Evolutionary conservation across 1,284 basidiomycete genomes (phyloP).

Genomic region (Coniferiporia sulphurascens): DNA sequence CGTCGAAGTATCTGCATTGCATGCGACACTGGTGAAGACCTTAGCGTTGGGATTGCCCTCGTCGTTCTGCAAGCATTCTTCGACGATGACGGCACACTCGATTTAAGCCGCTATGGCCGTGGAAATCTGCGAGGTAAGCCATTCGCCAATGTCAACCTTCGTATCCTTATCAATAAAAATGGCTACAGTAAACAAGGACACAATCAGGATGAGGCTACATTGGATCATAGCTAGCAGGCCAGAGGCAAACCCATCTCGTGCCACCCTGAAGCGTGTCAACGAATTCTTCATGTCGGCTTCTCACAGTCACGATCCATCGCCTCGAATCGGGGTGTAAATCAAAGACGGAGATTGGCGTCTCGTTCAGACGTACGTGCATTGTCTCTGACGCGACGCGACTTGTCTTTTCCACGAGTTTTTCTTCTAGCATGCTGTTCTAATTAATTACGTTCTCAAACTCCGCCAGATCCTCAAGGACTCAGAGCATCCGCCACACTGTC

Average conservation of each 20-base stretch:
- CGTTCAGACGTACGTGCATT: too few relatives aligned
- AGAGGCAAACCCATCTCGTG: slow-evolving; percentile 67
- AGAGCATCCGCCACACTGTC: too few relatives aligned
- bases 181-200: slow-evolving; percentile 43
- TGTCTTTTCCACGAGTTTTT: too few relatives aligned
- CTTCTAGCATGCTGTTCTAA: too few relatives aligned
- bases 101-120: slow-evolving; percentile 18
- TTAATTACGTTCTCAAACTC: too few relatives aligned
- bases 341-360: too few relatives aligned
- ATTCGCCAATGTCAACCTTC: slow-evolving; percentile 7
- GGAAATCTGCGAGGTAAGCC: slow-evolving; percentile 2
- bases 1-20: slow-evolving; percentile 44
- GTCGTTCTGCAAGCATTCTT: slow-evolving; percentile 57
- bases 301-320: background rate
- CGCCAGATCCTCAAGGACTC: too few relatives aligned
- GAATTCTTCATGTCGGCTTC: slow-evolving; percentile 57
- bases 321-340: too few relatives aligned
- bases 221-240: slow-evolving; percentile 78
- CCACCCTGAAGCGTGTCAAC: slow-evolving; percentile 74
- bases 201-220: slow-evolving; percentile 64
- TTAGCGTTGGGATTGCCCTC: slow-evolving; percentile 58
- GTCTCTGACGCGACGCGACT: too few relatives aligned
- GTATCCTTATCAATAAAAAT: slow-evolving; percentile 19
- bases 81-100: slow-evolving; percentile 41
- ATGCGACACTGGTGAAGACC: slow-evolving; percentile 54